Evolutionary conservation across 148 eudicot species (phyloP), one percentile per base, ranked within the genome.

Genomic region (Nepenthes gracilis): DNA sequence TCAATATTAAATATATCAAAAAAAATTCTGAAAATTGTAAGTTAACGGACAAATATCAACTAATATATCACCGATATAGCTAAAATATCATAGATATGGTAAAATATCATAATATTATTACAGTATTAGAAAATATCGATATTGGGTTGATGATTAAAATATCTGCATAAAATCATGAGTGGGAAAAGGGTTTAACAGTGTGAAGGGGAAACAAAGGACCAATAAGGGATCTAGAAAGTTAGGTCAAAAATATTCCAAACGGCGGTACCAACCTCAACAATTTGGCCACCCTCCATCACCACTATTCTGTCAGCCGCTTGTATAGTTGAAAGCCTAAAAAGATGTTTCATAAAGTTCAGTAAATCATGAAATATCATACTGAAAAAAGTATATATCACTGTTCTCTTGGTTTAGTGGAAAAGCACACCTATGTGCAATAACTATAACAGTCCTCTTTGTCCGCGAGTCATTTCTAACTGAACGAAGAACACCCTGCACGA

Each of bases 251-350:
- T 23, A 52, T 34, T 54, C 40, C 5, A 2, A 23, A 2, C 23
- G 15, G 58, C 36, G 57, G 58, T 2, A 63, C 80, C 47, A 72
- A 93, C 99, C 96, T 94, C 97, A 45, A 87, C 77, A 66, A 91
- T 78, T 60, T 77, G 79, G 48, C 97, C 97, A 62, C 78, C 68
- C 61, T 78, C 85, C 99, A 94, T 86, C 62, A 83, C 99, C 61
- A 94, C 86, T 77, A 94, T 89, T 58, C 81, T 83, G 74, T 94
- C 99, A 13, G 99, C 97, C 65, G 89, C 91, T 85, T 94, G 97
- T 69, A 94, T 75, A 7, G 99, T 94, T 12, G 99, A 86, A 68
- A 94, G 90, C 77, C 97, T 94, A 80, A 40, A 74, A 47, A 60
- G 47, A 55, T 1, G 36, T 35, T 11, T 49, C 3, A 49, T 11